These are phyloP conservation scores for Leccinum subtestaceum DNA, from an alignment of 768 basidiomycete genomes.

Conservation along the genomic window DNA sequence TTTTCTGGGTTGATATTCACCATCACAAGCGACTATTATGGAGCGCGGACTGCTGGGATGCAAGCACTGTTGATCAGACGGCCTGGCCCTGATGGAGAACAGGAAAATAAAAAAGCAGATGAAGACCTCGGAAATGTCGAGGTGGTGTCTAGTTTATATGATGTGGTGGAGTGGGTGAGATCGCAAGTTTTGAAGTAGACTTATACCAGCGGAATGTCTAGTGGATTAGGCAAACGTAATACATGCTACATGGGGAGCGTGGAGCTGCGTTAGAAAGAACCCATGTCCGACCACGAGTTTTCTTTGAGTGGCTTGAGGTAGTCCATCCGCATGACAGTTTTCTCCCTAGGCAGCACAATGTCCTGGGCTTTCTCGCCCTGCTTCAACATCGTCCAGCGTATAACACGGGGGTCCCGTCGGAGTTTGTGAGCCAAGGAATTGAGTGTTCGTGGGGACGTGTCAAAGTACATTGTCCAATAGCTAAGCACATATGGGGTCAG, in stretches of 20 bases:
- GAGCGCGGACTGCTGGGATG: slow-evolving; percentile 55
- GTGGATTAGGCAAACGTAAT: slow-evolving; percentile 1
- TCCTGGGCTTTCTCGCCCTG: slow-evolving; percentile 73
- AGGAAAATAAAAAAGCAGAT: slow-evolving; percentile 40
- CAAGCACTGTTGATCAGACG: slow-evolving; percentile 57
- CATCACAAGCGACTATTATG: slow-evolving; percentile 58
- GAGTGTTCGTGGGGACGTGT: slow-evolving; percentile 74
- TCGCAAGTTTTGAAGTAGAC: slow-evolving; percentile 9
- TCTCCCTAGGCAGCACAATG: slow-evolving; percentile 52
- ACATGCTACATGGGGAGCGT: neutral
- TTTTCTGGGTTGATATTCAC: slow-evolving; percentile 2
- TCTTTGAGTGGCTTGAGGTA: slow-evolving; percentile 20
- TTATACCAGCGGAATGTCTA: neutral
- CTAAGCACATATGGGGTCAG: slow-evolving; percentile 37
- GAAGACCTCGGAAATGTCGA: slow-evolving; percentile 41
- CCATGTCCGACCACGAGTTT: slow-evolving; percentile 29
- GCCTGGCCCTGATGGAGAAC: slow-evolving; percentile 45
- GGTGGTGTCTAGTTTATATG: slow-evolving; percentile 37
- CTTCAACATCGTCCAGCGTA: slow-evolving; percentile 80
- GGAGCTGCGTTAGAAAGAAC: slow-evolving; percentile 9
- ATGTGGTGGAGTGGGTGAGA: slow-evolving; percentile 38
- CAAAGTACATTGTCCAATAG: slow-evolving; percentile 91
- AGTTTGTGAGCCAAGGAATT: slow-evolving; percentile 62
- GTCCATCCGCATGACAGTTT: slow-evolving; percentile 35
- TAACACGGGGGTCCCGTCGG: slow-evolving; percentile 76